Evolutionary conservation across 2,329 filamentous ascomycete species (phyloP).

Genomic region (Coniella lustricola): DNA sequence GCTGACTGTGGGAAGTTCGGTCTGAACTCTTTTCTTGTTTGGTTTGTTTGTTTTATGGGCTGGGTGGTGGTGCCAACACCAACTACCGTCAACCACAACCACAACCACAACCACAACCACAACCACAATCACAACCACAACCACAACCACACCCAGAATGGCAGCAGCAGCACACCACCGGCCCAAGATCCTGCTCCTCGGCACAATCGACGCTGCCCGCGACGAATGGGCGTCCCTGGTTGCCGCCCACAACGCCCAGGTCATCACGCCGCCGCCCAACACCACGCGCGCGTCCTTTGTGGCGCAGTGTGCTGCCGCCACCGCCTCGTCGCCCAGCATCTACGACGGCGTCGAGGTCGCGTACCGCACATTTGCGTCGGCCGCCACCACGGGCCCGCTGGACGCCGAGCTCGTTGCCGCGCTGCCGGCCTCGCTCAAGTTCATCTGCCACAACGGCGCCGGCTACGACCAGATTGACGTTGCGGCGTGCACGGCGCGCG

Average conservation of each 20-base stretch:
- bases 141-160: no score
- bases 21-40: no score
- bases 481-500: conserved; percentile 58
- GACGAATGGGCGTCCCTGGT: conserved; percentile 56
- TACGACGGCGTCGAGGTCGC: conserved; percentile 59
- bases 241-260: conserved; percentile 47
- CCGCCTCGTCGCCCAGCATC: no score
- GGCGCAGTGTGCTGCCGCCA: conserved; percentile 56
- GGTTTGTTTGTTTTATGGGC: no score
- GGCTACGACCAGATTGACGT: conserved; percentile 83
- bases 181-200: conserved; percentile 56
- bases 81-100: no score
- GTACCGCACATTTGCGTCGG: conserved; percentile 66
- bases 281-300: conserved; percentile 59
- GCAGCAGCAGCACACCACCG: no score
- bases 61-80: no score
- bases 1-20: no score
- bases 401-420: conserved; percentile 62
- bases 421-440: conserved; percentile 47
- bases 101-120: background rate
- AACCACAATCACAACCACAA: background rate
- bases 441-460: conserved; percentile 61
- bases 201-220: conserved; percentile 57
- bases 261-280: conserved; percentile 54
- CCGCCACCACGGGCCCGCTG: conserved; percentile 58